Base-by-base conservation (phyloP, 768 basidiomycete genomes). In the Guyanaporus albipodus region DNA sequence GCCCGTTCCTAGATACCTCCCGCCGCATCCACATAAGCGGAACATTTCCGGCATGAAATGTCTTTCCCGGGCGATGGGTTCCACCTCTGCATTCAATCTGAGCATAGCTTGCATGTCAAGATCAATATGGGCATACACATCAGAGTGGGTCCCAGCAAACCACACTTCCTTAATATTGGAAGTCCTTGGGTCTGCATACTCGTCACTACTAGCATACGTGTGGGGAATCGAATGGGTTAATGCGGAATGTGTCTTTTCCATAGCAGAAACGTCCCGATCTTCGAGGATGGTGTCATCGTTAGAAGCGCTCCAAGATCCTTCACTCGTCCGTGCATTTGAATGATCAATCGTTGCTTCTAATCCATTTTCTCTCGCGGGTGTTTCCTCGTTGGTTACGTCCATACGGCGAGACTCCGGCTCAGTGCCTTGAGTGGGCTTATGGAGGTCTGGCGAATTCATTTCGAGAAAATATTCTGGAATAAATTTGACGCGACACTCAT, bases 401-500 rank as follows among this genome's bases (percentile, higher is more conserved):
- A n/a, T 4, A 6, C 4, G 31, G 17, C 2, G 6, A 11, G 26
- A 22, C 12, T 12, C n/a, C 26, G 2, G n/a, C 21, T 1, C 26
- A 33, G 12, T 15, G 14, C 10, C 26, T 23, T 41, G 27, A 5
- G 31, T 19, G 3, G 32, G 5, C 3, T 28, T 17, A 23, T 41
- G 27, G n/a, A 41, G 46, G n/a, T 47, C 39, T 12, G 33, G 46
- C 7, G 53, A 44, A 28, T 59, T 68, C 53, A 55, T 55, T 53
- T 69, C 61, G 8, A 57, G 59, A 37, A 67, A 51, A 41, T 72
- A 70, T n/a, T 63, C 46, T 24, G 74, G 70, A 48, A 80, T 76
- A 61, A 82, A 83, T 60, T 80, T 82, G 42, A 76, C 69, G 2
- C 82, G 73, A 6, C 70, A 74, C 44, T 84, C 82, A 39, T 85